Base-by-base conservation (phyloP, 2,329 filamentous ascomycete species). In the Sporothrix luriei region DNA sequence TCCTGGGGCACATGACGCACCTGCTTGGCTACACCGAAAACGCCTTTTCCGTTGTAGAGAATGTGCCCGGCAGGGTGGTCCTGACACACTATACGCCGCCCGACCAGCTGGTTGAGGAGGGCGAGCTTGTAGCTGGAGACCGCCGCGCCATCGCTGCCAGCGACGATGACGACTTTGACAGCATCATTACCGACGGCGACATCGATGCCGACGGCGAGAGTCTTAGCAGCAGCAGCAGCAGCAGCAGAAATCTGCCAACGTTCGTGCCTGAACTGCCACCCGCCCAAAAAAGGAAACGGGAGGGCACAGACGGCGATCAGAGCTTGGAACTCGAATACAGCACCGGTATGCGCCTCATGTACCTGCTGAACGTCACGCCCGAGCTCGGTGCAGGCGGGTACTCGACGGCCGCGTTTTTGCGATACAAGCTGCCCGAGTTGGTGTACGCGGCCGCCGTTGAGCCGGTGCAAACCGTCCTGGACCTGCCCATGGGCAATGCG, bases 381-480 rank as follows among this genome's bases (percentile, higher is more conserved):
- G 82, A 85, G 4, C 85, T 96, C 1, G 82, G 85, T 65, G 89
- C 87, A 4, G 81, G 85, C 7, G 83, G 84, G 7, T 82, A 90
- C 71, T 82, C 84, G 0, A 84, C 87, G 10, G 81, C 85, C 6
- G 84, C 87, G 48, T 88, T 95, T 73, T 80, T 95, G 9, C 85
- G 87, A 71, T 83, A 87, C 74, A 95, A 97, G 78, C 85, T 98
- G 3, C 91, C 94, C 61, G 90, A 89, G 61, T 83, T 97, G 49
- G 88, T 92, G 2, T 87, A 94, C 74, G 89, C 90, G 72, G 87
- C 89, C 62, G 84, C 95, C 38, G 87, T 96, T 68, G 94, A 97
- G 73, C 90, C 94, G 0, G 82, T 97, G 5, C 94, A 92, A 4
- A 90, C 91, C 1, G 81, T 97, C 10, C 84, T 96, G 66, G 91